Conservation (phyloP, 1,139 yeast species). For the Taiozyma onychis region DNA sequence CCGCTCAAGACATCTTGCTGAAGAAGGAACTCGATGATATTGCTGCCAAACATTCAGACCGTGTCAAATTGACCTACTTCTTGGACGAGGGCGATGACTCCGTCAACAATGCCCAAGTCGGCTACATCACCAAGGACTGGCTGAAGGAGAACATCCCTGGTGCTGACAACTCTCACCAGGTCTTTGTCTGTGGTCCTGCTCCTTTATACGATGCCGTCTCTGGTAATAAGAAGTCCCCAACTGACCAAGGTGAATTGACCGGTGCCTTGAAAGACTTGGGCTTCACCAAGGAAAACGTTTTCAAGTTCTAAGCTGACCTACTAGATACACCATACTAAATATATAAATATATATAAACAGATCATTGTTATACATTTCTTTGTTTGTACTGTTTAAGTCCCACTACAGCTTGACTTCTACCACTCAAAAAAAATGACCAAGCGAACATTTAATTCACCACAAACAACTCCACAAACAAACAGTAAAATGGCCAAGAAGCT, state of each 20-base stretch:
- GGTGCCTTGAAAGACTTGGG: constrained; percentile 90
- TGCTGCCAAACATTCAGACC: constrained; percentile 63
- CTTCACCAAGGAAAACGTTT: constrained; percentile 80
- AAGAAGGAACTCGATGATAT: constrained; percentile 68
- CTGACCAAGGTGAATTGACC: constrained; percentile 90
- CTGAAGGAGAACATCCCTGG: constrained; percentile 53
- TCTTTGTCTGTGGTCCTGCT: constrained; percentile 91
- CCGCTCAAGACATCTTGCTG: constrained; percentile 73
- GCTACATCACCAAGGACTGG: constrained; percentile 70
- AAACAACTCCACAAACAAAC: neutral
- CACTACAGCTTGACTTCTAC: neutral
- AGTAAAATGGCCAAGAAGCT: constrained; percentile 7
- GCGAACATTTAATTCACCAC: neutral
- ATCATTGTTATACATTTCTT: neutral
- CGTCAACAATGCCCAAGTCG: constrained; percentile 50
- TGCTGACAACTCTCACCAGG: constrained; percentile 55
- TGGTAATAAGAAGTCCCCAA: constrained; percentile 78
- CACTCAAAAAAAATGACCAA: neutral
- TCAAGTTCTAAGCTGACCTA: constrained; percentile 56
- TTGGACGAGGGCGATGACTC: constrained; percentile 58
- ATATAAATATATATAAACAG: neutral
- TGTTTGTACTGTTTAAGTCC: neutral
- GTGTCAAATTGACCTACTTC: constrained; percentile 71
- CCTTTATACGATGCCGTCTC: constrained; percentile 79
- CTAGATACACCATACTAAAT: neutral